These are phyloP conservation scores for Curvularia lunata DNA, from an alignment of 2,329 filamentous ascomycete genomes.

Conservation along the genomic window DNA sequence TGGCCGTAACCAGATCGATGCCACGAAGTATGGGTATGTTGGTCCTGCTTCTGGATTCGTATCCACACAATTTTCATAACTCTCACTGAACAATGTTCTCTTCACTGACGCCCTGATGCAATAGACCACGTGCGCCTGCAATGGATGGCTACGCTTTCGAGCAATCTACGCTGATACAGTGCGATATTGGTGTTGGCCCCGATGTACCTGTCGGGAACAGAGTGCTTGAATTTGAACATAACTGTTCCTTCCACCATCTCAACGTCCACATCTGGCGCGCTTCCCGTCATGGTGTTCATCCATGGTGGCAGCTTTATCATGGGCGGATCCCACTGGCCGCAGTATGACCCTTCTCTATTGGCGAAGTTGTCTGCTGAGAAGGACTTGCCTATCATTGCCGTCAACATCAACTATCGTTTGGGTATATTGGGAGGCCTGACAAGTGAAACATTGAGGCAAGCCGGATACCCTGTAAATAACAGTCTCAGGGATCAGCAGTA, in stretches of 20 bases:
- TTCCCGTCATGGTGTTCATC: conserved; percentile 60
- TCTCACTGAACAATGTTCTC: too few relatives aligned
- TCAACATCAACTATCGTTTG: conserved; percentile 43
- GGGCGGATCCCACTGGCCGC: conserved; percentile 59
- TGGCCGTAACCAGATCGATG: conserved; percentile 28
- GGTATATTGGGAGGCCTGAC: conserved; percentile 45
- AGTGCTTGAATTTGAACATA: conserved; percentile 61
- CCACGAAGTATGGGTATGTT: conserved; percentile 40
- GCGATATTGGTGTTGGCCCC: conserved; percentile 17
- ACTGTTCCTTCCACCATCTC: conserved; percentile 49
- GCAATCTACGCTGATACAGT: conserved; percentile 30
- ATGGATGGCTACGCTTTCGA: conserved; percentile 27
- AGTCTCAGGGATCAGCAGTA: conserved; percentile 40
- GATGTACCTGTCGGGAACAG: conserved; percentile 51
- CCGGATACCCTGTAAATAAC: conserved; percentile 43
- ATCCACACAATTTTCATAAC: too few relatives aligned
- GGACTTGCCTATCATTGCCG: conserved; percentile 52
- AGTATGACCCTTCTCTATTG: conserved; percentile 56
- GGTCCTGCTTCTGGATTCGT: not conserved
- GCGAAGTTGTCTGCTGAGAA: conserved; percentile 52
- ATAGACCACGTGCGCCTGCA: conserved; percentile 27
- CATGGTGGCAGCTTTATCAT: conserved; percentile 59
- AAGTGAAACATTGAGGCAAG: conserved; percentile 53
- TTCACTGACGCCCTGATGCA: not conserved
- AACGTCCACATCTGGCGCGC: conserved; percentile 17